Conservation (phyloP, 1,284 basidiomycete genomes). For the Kalmanozyma brasiliensis region DNA sequence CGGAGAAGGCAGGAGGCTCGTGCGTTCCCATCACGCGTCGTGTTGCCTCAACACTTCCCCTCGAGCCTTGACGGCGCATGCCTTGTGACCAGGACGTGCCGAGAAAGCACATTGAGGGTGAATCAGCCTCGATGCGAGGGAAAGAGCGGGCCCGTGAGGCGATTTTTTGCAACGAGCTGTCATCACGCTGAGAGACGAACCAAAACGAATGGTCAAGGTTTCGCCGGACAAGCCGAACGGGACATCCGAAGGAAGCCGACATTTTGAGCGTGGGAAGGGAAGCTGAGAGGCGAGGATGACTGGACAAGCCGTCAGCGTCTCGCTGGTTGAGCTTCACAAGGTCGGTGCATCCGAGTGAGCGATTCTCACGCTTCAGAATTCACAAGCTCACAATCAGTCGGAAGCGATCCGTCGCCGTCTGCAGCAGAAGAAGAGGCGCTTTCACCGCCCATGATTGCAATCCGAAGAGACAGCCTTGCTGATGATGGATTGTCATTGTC, state of each 20-base stretch:
- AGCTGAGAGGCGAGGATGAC: too few species aligned
- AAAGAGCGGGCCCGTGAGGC: background rate
- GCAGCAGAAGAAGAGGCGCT: background rate
- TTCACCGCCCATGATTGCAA: background rate
- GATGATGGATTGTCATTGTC: background rate
- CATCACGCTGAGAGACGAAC: too few species aligned
- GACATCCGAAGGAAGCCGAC: too few species aligned
- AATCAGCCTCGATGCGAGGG: slow-evolving; percentile 22
- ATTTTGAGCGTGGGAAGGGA: too few species aligned
- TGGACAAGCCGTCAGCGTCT: slow-evolving; percentile 1
- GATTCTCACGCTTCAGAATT: slow-evolving; percentile 1
- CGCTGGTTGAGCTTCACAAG: background rate
- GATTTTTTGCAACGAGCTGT: too few species aligned
- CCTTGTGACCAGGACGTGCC: too few species aligned
- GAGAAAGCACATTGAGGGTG: background rate
- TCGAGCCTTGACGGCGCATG: too few species aligned
- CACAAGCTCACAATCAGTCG: background rate
- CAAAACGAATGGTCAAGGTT: too few species aligned
- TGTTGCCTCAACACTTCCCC: background rate
- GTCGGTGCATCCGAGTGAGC: background rate
- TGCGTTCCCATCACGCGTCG: background rate
- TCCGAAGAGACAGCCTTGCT: background rate
- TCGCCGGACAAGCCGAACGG: too few species aligned
- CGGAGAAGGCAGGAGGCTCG: background rate
- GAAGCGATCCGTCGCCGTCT: too few species aligned